phyloP scores from a whole-genome alignment of 257 asterid species.

The Echites panduratus region DNA sequence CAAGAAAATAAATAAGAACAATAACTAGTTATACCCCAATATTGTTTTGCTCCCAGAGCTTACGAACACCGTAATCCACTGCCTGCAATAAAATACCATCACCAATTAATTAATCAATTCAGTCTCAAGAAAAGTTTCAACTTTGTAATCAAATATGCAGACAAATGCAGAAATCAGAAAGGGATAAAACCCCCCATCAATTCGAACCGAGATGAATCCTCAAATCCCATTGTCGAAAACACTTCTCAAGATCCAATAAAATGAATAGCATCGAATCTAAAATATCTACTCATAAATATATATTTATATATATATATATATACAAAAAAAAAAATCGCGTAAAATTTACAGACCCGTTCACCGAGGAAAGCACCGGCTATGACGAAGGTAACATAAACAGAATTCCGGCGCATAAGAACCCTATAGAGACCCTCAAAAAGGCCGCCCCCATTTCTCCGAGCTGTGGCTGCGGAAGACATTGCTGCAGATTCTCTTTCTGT shows the following conservation, averaged over 20 bases:
- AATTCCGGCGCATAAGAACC: constrained; percentile 75
- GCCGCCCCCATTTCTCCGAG: constrained; percentile 54
- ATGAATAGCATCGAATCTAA: neutral
- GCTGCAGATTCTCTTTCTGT: neutral
- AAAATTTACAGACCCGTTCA: constrained; percentile 47
- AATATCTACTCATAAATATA: too few relatives aligned
- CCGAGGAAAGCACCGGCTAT: constrained; percentile 78
- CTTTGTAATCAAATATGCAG: neutral
- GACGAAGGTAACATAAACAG: constrained; percentile 81
- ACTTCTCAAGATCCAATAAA: constrained; percentile 16
- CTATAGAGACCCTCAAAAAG: constrained; percentile 70
- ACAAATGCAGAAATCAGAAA: neutral
- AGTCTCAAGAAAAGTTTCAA: neutral
- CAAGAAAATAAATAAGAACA: neutral
- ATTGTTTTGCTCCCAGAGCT: constrained; percentile 32
- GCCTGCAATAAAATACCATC: constrained; percentile 22
- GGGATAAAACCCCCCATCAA: neutral
- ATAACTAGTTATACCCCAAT: constrained; percentile 26
- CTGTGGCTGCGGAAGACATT: constrained; percentile 28
- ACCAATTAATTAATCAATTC: neutral
- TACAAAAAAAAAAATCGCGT: neutral
- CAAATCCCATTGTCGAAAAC: neutral
- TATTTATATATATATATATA: neutral
- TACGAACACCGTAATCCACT: constrained; percentile 39
- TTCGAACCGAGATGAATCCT: too few relatives aligned